Evolutionary conservation across 116 monocot genomes (phyloP).

Genomic region (Thalassia testudinum): DNA sequence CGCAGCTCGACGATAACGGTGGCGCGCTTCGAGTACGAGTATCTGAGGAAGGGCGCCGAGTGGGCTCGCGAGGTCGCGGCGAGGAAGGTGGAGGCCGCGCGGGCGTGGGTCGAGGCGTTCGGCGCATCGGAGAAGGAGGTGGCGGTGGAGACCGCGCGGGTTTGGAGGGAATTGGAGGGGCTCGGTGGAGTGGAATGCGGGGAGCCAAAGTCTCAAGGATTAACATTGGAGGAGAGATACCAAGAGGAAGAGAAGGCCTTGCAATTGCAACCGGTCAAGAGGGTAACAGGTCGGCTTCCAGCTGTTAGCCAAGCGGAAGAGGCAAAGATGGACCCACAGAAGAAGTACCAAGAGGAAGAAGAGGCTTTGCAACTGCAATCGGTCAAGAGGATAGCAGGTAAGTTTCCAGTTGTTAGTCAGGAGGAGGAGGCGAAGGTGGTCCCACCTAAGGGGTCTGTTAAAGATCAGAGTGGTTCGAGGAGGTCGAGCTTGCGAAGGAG

Average conservation of each 20-base stretch:
- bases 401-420: no score
- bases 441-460: constrained; percentile 2
- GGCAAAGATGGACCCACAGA: background rate
- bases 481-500: constrained; percentile 17
- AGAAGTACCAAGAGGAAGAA: background rate
- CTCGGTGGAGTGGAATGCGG: constrained; percentile 12
- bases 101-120: constrained; percentile 54
- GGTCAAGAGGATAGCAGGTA: background rate
- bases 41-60: constrained; percentile 29
- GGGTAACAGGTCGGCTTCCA: no score
- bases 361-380: background rate
- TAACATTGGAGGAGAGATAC: constrained; percentile 4
- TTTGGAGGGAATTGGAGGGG: constrained; percentile 21
- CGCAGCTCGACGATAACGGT: constrained; percentile 20
- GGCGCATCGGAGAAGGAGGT: constrained; percentile 38
- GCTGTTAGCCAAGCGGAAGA: no score
- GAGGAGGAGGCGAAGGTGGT: background rate
- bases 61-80: constrained; percentile 31
- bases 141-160: constrained; percentile 13
- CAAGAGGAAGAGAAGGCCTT: background rate
- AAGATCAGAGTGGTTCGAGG: constrained; percentile 5
- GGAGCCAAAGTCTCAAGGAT: background rate
- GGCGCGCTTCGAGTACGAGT: constrained; percentile 52
- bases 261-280: constrained; percentile 8
- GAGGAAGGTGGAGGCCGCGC: constrained; percentile 38